Base-by-base conservation (phyloP, 768 basidiomycete species). In the Crepidotus variabilis region DNA sequence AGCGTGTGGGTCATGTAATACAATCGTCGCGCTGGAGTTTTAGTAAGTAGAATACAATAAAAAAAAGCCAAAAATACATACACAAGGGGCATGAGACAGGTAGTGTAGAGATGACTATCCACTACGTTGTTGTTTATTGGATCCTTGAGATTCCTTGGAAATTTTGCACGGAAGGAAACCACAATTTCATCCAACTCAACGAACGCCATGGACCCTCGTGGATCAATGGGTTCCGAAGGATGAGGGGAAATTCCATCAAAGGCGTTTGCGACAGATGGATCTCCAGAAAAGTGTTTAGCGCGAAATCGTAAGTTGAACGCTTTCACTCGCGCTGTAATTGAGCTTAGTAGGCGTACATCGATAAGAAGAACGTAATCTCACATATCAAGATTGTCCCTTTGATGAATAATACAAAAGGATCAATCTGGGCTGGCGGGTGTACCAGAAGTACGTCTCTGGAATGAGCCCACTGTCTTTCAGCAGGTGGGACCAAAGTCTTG, bases 1-100 rank as follows among this genome's bases (percentile, higher is more conserved):
- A 16, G 88, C 87, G 63, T 90, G 88, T 2, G 88, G 87, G 60
- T 92, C 90, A 61, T 91, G 90, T 43, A 92, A 70, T 18, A 90
- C 73, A 51, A 92, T 86, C 13, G 73, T 81, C 6, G 86, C 81
- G 11, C 90, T 92, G 60, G 4, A 22, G 54, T 48, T 47, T 10
- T 32, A 10, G 47, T 61, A 28, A 60, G 49, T 52, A 47, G 32
- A 61, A 24, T 23, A 34, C 18, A 13, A 49, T 1, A 23, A 13
- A 21, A 7, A 18, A 22, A 11, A 13, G 45, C 43, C 22, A 47
- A 48, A 16, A 47, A 14, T 7, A 67, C 72, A 59, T 68, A 78
- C 72, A 77, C 71, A 60, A 72, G 66, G 10, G 74, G 72, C 71
- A 76, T 77, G 46, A 78, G 59, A 57, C 76, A 77, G 22, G 78